Conservation (phyloP, 768 basidiomycete species). For the Dioszegia aurantiaca region DNA sequence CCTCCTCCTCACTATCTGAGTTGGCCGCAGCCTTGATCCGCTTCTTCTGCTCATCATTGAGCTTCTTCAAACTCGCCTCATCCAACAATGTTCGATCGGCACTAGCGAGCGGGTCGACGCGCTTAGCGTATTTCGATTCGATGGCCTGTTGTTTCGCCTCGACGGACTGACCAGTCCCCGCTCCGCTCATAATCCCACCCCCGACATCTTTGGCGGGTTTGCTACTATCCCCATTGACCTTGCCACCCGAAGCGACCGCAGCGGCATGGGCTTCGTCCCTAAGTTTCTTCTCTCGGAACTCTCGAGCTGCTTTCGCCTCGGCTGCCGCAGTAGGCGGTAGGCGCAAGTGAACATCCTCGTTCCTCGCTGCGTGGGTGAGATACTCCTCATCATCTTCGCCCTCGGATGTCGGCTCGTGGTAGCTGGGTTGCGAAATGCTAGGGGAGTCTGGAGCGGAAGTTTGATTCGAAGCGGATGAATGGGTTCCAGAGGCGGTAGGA, state of each 20-base stretch:
- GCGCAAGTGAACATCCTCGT: constrained; percentile 79
- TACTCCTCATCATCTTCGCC: constrained; percentile 77
- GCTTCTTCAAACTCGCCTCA: constrained; percentile 60
- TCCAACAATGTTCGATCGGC: constrained; percentile 63
- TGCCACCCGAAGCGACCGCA: constrained; percentile 1
- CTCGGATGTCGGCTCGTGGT: constrained; percentile 89
- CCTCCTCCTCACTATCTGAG: constrained; percentile 41
- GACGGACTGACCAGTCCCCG: not conserved
- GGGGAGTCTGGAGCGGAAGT: constrained; percentile 54
- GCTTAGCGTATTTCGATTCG: constrained; percentile 32
- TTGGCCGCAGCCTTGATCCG: constrained; percentile 1
- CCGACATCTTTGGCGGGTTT: not conserved
- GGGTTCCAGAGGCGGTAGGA: constrained; percentile 55
- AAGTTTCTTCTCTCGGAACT: constrained; percentile 77
- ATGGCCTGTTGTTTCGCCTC: constrained; percentile 3
- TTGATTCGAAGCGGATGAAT: constrained; percentile 44
- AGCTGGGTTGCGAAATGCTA: constrained; percentile 53
- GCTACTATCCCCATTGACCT: not conserved
- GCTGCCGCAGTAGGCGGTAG: constrained; percentile 59
- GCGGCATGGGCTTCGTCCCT: constrained; percentile 55
- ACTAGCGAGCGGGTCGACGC: constrained; percentile 80
- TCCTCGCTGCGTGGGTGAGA: constrained; percentile 61
- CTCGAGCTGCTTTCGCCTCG: constrained; percentile 78
- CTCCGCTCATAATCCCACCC: not conserved
- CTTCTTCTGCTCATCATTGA: constrained; percentile 40